Evolutionary conservation across 192 early-diverging fungal genomes (phyloP), one percentile per base, ranked within the genome.

Genomic region (Coemansia sp.): DNA sequence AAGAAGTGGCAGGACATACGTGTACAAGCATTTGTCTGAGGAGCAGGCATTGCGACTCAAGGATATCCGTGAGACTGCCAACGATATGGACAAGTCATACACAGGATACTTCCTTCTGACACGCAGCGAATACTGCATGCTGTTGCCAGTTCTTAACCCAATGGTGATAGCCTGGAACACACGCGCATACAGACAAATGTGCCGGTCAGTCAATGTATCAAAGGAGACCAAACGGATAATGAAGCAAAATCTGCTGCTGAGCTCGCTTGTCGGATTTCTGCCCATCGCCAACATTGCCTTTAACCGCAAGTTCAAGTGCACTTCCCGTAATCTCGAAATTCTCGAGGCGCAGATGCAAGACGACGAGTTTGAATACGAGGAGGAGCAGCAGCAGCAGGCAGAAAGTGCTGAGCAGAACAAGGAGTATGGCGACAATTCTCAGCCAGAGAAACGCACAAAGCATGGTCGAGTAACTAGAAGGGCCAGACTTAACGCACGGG

Each of bases 281-380:
- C 77, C 77, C 9, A 64, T 79, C n/a, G 48, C 58, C 39, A 79
- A 79, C 37, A 62, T 79, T 33, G 34, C 74, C 25, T 74, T 72
- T 23, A 62, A 64, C 7, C 71, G 77, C 52, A 67, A 40, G 43
- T 79, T 79, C 53, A 79, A 74, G 46, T 71, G 77, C 59, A 79
- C 65, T 30, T 57, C 52, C n/a, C 77, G 77, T n/a, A 79, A 79
- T 29, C 53, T 79, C 31, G 25, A 43, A 8, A 45, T 72, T 10
- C 43, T 79, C 25, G 77, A 79, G 42, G 25, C 48, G 35, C 61
- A 67, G 23, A 52, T 79, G 42, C 68, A 74, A 29, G 37, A 48
- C 0, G 68, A 74, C 18, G 77, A 79, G 40, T 21, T 18, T 33
- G 29, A 33, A 9, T 31, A 56, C 31, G 26, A 29, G 7, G 9